Base-by-base conservation (phyloP, 148 eudicot genomes). In the Nepenthes mirabilis region DNA sequence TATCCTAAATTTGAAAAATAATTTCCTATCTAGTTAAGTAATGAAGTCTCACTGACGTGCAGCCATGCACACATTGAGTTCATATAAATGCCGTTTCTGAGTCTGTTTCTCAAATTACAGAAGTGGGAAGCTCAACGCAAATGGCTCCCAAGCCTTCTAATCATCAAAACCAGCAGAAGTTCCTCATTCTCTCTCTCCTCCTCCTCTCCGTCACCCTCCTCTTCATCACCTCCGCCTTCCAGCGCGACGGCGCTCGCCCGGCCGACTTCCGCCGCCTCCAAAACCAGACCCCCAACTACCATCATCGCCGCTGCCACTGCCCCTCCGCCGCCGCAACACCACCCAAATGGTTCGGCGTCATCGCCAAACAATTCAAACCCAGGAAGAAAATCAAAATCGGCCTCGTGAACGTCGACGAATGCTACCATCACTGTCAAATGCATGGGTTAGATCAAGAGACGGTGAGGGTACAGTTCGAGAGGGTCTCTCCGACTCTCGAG, bases 301-400 rank as follows among this genome's bases (percentile, higher is more conserved):
- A 23, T 23, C 23, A 23, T 23, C 23, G 23, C 55, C 45, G n/a
- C 68, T 11, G 33, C 34, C 23, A 1, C 47, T 37, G 32, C 34
- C 11, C 36, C 37, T 35, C 1, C 60, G 37, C 6, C 32, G 10
- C 11, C 12, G 58, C 14, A 11, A 34, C 55, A 37, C 67, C 60
- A 36, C 86, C 88, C 1, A 70, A 52, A 37, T 86, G 94, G 94
- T 72, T 71, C 36, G 59, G 72, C 35, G 64, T 55, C 58, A 40
- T 83, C 33, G 55, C 54, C 7, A 35, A 63, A 58, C 63, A 60
- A 1, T 8, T 47, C n/a, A 61, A n/a, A 1, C 45, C 53, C 14
- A 50, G 57, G 1, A 45, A 57, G 51, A 67, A 65, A 36, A 56
- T 79, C 43, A 81, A 68, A 47, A 60, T 87, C 6, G 95, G 85